phyloP scores from a whole-genome alignment of 2,329 filamentous ascomycete genomes.

The Aspergillus flavus region DNA sequence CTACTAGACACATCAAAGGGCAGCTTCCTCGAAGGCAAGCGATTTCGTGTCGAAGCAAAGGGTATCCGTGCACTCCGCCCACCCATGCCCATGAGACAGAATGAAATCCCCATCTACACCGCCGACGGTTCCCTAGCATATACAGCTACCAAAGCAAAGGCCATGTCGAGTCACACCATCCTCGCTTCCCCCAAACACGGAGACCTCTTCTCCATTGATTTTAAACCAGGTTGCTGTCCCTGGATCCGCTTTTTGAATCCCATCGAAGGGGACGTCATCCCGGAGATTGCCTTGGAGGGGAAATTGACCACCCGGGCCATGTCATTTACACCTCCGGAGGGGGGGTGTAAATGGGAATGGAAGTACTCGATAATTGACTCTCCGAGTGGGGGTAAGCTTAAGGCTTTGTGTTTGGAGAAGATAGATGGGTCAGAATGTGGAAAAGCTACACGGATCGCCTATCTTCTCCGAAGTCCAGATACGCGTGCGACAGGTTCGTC shows the following conservation, averaged over 20 bases:
- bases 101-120: conserved; percentile 38
- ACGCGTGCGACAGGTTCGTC: neutral
- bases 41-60: conserved; percentile 28
- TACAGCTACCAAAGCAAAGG: conserved; percentile 53
- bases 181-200: conserved; percentile 21
- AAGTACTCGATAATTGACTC: neutral
- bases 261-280: neutral
- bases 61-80: conserved; percentile 34
- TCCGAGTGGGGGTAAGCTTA: neutral
- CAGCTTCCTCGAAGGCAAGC: neutral
- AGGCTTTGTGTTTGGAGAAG: neutral
- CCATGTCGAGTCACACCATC: conserved; percentile 54
- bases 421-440: neutral
- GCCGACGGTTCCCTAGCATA: conserved; percentile 50
- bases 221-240: neutral
- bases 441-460: neutral
- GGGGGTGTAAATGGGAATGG: neutral
- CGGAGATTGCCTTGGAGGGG: neutral
- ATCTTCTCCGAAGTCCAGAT: conserved; percentile 1
- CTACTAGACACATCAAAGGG: neutral
- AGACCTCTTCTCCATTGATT: conserved; percentile 1
- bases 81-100: conserved; percentile 41
- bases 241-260: neutral
- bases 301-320: neutral
- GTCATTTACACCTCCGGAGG: neutral